These are phyloP conservation scores for Globisporangium nagaii DNA, from an alignment of 352 stramenopile genomes.

Conservation along the genomic window DNA sequence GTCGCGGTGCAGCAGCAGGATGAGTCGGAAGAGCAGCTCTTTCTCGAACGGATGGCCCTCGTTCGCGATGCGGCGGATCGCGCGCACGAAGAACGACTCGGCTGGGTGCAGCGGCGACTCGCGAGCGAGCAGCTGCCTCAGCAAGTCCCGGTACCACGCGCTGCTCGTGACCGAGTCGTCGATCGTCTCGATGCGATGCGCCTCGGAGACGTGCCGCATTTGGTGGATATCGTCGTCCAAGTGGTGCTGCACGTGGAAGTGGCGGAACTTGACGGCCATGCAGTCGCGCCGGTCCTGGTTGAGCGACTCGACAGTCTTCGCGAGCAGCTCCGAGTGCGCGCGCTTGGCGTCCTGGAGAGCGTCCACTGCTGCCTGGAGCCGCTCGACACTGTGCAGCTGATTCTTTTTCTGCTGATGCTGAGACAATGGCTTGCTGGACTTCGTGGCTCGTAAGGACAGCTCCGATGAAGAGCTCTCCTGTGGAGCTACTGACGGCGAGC, in stretches of 20 bases:
- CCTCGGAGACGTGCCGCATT: conserved; percentile 52
- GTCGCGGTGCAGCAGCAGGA: conserved; percentile 37
- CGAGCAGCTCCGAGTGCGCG: conserved; percentile 27
- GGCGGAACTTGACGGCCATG: conserved; percentile 44
- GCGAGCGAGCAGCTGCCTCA: conserved; percentile 37
- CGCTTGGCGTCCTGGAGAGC: conserved; percentile 39
- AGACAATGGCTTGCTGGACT: neutral
- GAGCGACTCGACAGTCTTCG: conserved; percentile 33
- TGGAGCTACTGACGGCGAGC: neutral
- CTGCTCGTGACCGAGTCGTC: conserved; percentile 21
- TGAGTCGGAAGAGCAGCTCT: conserved; percentile 35
- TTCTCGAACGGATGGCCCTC: conserved; percentile 37
- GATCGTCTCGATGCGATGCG: conserved; percentile 22
- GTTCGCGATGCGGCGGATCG: conserved; percentile 35
- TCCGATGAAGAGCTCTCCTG: neutral
- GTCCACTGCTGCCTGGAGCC: conserved; percentile 44
- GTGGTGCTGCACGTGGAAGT: conserved; percentile 30
- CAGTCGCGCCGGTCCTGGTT: conserved; percentile 51
- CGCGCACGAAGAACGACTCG: conserved; percentile 48
- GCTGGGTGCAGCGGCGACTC: conserved; percentile 35
- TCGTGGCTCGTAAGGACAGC: neutral
- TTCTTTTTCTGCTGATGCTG: neutral
- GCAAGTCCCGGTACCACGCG: conserved; percentile 49
- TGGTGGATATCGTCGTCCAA: conserved; percentile 29
- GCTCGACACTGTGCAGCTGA: conserved; percentile 42